Evolutionary conservation across 2,329 filamentous ascomycete species (phyloP).

Genomic region (Sordariomycetes sp.): DNA sequence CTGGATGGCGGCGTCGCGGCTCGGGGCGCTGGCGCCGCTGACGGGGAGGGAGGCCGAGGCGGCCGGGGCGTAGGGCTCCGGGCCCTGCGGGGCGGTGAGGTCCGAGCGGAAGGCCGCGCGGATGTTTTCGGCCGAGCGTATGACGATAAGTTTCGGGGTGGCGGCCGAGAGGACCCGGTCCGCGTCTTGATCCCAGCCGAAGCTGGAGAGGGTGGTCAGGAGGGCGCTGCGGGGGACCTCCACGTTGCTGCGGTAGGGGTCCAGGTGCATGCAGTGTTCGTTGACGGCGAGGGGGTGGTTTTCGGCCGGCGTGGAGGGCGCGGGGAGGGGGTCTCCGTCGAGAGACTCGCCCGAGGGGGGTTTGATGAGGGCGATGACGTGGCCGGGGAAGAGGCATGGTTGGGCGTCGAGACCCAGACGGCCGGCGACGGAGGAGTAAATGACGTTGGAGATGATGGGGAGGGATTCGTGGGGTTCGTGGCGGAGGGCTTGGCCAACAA

Average conservation of each 20-base stretch:
- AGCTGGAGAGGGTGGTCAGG: constrained; percentile 42
- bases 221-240: constrained; percentile 56
- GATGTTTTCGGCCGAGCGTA: constrained; percentile 47
- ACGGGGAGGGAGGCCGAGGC: constrained; percentile 15
- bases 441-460: constrained; percentile 76
- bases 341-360: constrained; percentile 49
- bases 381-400: constrained; percentile 72
- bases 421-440: constrained; percentile 72
- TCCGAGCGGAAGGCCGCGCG: constrained; percentile 22
- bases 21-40: constrained; percentile 24
- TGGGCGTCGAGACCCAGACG: constrained; percentile 65
- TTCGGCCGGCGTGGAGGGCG: neutral
- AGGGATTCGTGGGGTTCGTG: constrained; percentile 67
- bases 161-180: constrained; percentile 53
- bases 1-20: constrained; percentile 53
- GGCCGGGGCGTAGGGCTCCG: constrained; percentile 3
- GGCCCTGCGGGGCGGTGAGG: constrained; percentile 1
- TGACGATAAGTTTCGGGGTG: constrained; percentile 56
- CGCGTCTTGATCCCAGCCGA: constrained; percentile 28
- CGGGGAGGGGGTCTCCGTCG: constrained; percentile 25
- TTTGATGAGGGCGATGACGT: constrained; percentile 72
- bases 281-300: constrained; percentile 6
- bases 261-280: constrained; percentile 58
- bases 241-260: constrained; percentile 62
- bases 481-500: constrained; percentile 72